Evolutionary conservation across 2,329 filamentous ascomycete genomes (phyloP).

Genomic region (Aspergillus sp.): DNA sequence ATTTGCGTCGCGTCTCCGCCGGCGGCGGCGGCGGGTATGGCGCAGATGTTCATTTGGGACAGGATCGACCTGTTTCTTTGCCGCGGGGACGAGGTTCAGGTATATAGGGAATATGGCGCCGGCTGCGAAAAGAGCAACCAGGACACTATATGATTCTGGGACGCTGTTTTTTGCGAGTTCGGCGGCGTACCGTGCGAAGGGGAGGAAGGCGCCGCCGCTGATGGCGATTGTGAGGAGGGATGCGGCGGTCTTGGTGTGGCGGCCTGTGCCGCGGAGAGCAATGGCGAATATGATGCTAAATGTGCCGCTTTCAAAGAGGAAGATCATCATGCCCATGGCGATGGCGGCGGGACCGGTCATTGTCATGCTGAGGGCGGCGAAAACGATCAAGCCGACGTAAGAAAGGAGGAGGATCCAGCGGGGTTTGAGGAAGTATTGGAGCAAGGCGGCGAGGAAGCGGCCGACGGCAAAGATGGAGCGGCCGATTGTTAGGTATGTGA

Average conservation of each 20-base stretch:
- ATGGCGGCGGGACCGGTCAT: conserved; percentile 46
- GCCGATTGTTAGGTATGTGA: conserved; percentile 53
- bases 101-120: conserved; percentile 57
- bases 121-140: conserved; percentile 52
- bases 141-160: conserved; percentile 54
- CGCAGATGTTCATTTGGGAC: conserved; percentile 40
- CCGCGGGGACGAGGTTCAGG: conserved; percentile 50
- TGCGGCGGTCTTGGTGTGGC: conserved; percentile 58
- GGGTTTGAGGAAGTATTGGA: conserved; percentile 57
- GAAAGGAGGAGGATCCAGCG: conserved; percentile 57
- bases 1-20: conserved; percentile 7
- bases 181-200: conserved; percentile 55
- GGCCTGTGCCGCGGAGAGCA: conserved; percentile 57
- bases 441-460: conserved; percentile 56
- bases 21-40: conserved; percentile 24
- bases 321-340: conserved; percentile 52
- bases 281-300: conserved; percentile 62
- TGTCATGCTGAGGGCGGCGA: conserved; percentile 53
- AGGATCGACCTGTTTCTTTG: conserved; percentile 54
- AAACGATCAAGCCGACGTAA: conserved; percentile 54
- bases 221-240: conserved; percentile 56
- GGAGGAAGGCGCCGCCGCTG: conserved; percentile 55
- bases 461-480: conserved; percentile 60
- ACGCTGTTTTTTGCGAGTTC: conserved; percentile 35
- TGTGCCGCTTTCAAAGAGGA: conserved; percentile 61